Conservation (phyloP, 441 rosid genomes). For the Gossypium aridum region DNA sequence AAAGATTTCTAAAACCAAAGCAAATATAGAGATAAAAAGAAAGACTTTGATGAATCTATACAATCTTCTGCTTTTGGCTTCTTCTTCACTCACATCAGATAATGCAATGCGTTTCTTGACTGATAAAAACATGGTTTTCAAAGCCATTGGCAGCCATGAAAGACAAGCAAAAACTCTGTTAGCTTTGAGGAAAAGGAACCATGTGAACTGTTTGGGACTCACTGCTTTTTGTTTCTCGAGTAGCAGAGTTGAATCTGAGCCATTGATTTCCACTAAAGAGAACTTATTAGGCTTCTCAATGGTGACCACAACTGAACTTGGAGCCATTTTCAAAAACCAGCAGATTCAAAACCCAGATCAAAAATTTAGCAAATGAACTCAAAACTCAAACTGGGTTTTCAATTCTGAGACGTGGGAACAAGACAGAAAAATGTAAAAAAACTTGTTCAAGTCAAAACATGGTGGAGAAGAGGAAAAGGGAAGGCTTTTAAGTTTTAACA, state of each 20-base stretch:
- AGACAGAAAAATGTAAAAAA: not conserved
- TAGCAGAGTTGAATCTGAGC: slow-evolving; percentile 37
- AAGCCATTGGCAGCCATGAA: slow-evolving; percentile 49
- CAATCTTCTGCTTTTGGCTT: slow-evolving; percentile 50
- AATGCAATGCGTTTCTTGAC: slow-evolving; percentile 55
- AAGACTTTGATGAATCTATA: slow-evolving; percentile 67
- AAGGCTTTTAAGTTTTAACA: not conserved
- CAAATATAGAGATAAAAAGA: slow-evolving; percentile 51
- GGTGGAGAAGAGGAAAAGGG: slow-evolving; percentile 1
- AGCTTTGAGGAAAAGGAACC: slow-evolving; percentile 60
- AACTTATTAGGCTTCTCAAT: slow-evolving; percentile 58
- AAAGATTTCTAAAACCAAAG: slow-evolving; percentile 51
- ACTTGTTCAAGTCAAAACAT: slow-evolving; percentile 11
- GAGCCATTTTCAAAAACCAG: slow-evolving; percentile 37
- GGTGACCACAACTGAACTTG: slow-evolving; percentile 54
- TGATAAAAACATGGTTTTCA: slow-evolving; percentile 28
- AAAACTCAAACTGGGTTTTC: slow-evolving; percentile 15
- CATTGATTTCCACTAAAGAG: slow-evolving; percentile 44
- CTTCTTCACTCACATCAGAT: slow-evolving; percentile 48
- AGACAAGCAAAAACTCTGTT: slow-evolving; percentile 53
- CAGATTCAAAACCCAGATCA: slow-evolving; percentile 18
- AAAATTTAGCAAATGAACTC: slow-evolving; percentile 9
- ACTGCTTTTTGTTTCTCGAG: slow-evolving; percentile 52
- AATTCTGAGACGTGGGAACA: slow-evolving; percentile 16
- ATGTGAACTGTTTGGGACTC: slow-evolving; percentile 63